Conservation (phyloP, 176 grass and related monocot species). For the Zea mays region DNA sequence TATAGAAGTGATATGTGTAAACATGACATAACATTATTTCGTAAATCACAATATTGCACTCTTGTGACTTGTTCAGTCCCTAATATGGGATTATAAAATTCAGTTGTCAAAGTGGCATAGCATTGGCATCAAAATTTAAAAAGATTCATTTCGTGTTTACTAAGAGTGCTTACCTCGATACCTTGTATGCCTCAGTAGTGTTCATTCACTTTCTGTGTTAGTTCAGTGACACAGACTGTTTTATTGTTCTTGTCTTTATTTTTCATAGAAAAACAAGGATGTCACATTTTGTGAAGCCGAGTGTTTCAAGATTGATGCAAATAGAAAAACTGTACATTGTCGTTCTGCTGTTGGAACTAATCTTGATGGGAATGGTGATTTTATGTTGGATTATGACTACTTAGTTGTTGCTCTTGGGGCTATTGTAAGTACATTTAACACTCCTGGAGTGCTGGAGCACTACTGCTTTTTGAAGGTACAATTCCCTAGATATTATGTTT, state of each 20-base stretch:
- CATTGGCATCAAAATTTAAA: background rate
- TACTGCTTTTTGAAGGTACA: conserved; percentile 90
- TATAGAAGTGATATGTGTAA: background rate
- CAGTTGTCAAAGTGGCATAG: background rate
- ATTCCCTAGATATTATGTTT: background rate
- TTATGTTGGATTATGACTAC: conserved; percentile 83
- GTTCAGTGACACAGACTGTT: background rate
- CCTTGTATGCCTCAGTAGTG: background rate
- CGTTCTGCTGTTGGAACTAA: conserved; percentile 68
- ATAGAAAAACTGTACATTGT: conserved; percentile 64
- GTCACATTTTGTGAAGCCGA: conserved; percentile 82
- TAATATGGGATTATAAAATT: background rate
- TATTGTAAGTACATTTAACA: conserved; percentile 82
- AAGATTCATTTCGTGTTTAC: background rate
- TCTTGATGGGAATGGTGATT: conserved; percentile 83
- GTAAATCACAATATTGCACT: background rate
- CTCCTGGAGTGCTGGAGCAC: conserved; percentile 80
- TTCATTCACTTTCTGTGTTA: background rate
- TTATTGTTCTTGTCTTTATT: background rate
- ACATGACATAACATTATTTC: background rate
- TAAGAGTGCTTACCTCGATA: background rate
- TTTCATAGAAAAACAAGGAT: conserved; percentile 65
- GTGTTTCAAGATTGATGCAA: conserved; percentile 87
- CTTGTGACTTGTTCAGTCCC: background rate
- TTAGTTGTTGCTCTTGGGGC: conserved; percentile 86